These are phyloP conservation scores for Backusella tarrabulga DNA, from an alignment of 192 early-diverging fungal genomes.

Conservation along the genomic window DNA sequence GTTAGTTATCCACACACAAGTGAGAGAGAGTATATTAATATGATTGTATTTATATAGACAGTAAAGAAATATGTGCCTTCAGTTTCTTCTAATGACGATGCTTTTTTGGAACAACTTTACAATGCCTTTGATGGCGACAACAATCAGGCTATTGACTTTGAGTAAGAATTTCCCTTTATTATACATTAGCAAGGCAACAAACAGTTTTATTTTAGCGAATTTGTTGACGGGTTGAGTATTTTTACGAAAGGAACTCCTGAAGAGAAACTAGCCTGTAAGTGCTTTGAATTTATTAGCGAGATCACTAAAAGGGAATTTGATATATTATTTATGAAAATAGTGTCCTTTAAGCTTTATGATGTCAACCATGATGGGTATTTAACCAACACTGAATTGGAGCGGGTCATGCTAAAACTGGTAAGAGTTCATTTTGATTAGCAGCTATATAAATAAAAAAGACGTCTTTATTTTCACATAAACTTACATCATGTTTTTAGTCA, in stretches of 20 bases:
- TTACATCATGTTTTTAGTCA: conserved; percentile 19
- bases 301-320: neutral
- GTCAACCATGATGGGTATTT: conserved; percentile 75
- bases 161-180: conserved; percentile 28
- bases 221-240: conserved; percentile 61
- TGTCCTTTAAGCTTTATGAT: conserved; percentile 80
- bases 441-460: neutral
- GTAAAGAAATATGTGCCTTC: conserved; percentile 51
- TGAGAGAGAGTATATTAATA: neutral
- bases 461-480: neutral
- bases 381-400: conserved; percentile 67
- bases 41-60: conserved; percentile 31
- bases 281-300: neutral
- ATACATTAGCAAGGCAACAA: neutral
- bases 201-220: conserved; percentile 34
- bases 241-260: conserved; percentile 78
- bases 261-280: conserved; percentile 43
- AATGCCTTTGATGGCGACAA: conserved; percentile 76
- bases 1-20: conserved; percentile 22
- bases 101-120: conserved; percentile 73
- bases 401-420: conserved; percentile 77
- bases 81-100: conserved; percentile 62
- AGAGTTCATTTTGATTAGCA: neutral
- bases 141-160: conserved; percentile 58
- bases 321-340: conserved; percentile 33